Evolutionary conservation across 225 moss, liverwort and hornwort genomes (phyloP), one percentile per base, ranked within the genome.

Genomic region (Pseudoscleropodium purum): DNA sequence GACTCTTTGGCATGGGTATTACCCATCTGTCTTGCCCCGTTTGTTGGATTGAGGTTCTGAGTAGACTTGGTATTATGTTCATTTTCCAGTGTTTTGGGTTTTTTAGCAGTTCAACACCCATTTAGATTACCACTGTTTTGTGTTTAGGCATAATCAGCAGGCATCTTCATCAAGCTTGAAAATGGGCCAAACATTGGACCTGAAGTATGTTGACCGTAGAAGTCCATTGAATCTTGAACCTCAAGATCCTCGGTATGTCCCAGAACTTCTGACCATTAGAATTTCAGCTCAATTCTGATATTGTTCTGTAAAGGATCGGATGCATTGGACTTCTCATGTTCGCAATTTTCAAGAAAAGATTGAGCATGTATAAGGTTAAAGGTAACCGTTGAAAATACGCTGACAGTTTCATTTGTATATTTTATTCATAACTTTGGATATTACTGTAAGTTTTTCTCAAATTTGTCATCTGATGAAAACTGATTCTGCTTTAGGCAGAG

Each of bases 171-270:
- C 89, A 56, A 92, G 94, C 87, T 91, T 94, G 88, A 91, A 92
- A 87, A 94, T 94, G 93, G 65, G 93, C 86, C 89, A 90, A 88
- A 90, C 94, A 18, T 78, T 94, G 87, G 93, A 94, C 87, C 76
- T 94, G 67, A 91, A 84, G 88, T 93, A 93, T 56, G 84, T 92
- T 39, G 84, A 94, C 82, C 89, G 91, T 70, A 78, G 94, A 84
- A 90, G 84, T 87, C 88, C 90, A 31, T 61, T 84, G 72, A 89
- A 84, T 84, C 89, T 93, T 27, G 91, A 94, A 87, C 91, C 93
- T 66, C 80, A 90, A 88, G 88, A 85, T 69, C 93, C 93, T 84
- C 90, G 85, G 88, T 92, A 68, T 83, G 88, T 81, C 31, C 79
- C 67, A 54, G n/a, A 74, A 75, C 73, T 49, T 63, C 36, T 76